Evolutionary conservation across 306 rosid species (phyloP).

Genomic region (Myrica gale): DNA sequence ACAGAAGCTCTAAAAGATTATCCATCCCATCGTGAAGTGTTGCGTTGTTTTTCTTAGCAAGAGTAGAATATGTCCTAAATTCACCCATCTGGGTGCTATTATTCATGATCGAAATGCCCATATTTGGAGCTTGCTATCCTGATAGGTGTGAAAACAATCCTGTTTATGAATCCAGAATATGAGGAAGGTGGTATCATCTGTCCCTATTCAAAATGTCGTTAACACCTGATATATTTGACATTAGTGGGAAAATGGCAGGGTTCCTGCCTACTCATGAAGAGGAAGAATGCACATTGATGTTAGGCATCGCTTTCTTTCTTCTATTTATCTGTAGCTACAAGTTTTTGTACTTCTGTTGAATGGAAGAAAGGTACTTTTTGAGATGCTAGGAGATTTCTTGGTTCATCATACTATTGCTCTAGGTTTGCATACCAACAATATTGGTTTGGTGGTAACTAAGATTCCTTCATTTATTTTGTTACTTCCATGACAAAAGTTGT

Average conservation of each 20-base stretch:
- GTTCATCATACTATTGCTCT: too few relatives aligned
- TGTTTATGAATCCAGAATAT: not conserved
- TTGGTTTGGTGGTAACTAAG: not conserved
- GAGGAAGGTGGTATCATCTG: not conserved
- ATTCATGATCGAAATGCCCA: not conserved
- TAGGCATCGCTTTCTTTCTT: not conserved
- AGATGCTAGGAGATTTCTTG: not conserved
- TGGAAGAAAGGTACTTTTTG: not conserved
- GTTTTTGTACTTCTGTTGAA: not conserved
- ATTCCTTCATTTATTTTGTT: slow-evolving; percentile 6
- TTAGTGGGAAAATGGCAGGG: not conserved
- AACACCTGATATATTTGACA: not conserved
- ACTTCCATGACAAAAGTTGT: slow-evolving; percentile 15
- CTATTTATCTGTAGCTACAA: not conserved
- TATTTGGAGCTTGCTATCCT: not conserved
- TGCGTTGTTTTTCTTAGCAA: not conserved
- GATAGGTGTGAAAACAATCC: not conserved
- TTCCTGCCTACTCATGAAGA: not conserved
- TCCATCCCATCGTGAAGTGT: not conserved
- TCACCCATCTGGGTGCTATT: not conserved
- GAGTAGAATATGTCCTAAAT: not conserved
- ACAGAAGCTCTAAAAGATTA: not conserved
- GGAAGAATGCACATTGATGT: not conserved
- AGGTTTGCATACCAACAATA: too few relatives aligned
- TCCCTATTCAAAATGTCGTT: not conserved